Conservation (phyloP, 1,139 yeast species). For the Yamadazyma blattariae region DNA sequence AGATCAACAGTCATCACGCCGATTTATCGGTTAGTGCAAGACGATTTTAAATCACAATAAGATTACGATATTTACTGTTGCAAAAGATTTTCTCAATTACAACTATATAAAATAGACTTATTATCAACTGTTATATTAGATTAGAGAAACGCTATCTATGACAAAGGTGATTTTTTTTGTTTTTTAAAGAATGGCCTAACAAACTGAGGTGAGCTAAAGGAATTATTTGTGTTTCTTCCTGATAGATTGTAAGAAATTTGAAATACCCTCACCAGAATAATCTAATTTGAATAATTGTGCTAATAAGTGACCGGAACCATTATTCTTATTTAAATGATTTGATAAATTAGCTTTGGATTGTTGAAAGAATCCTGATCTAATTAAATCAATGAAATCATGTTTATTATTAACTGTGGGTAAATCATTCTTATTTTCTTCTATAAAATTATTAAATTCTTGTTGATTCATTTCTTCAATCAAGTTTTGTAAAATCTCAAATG, state of each 20-base stretch:
- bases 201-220: too few relatives aligned
- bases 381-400: constrained; percentile 40
- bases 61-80: too few relatives aligned
- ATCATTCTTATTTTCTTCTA: constrained; percentile 29
- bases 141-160: too few relatives aligned
- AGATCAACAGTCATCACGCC: too few relatives aligned
- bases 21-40: too few relatives aligned
- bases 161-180: too few relatives aligned
- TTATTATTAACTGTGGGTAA: constrained; percentile 44
- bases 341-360: constrained; percentile 46
- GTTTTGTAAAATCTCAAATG: constrained; percentile 32
- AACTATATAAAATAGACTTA: too few relatives aligned
- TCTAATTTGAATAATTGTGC: constrained; percentile 50
- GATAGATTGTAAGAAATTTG: constrained; percentile 50
- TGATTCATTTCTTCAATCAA: constrained; percentile 38
- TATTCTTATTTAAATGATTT: constrained; percentile 33
- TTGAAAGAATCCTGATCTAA: constrained; percentile 54
- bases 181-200: too few relatives aligned
- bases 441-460: constrained; percentile 34
- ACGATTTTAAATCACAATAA: too few relatives aligned
- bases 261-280: constrained; percentile 60
- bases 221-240: constrained; percentile 17
- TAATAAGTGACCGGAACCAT: constrained; percentile 53
- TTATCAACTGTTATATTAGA: too few relatives aligned
- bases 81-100: too few relatives aligned